These are phyloP conservation scores for Rossbeevera mucosa DNA, from an alignment of 768 basidiomycete genomes.

Conservation along the genomic window DNA sequence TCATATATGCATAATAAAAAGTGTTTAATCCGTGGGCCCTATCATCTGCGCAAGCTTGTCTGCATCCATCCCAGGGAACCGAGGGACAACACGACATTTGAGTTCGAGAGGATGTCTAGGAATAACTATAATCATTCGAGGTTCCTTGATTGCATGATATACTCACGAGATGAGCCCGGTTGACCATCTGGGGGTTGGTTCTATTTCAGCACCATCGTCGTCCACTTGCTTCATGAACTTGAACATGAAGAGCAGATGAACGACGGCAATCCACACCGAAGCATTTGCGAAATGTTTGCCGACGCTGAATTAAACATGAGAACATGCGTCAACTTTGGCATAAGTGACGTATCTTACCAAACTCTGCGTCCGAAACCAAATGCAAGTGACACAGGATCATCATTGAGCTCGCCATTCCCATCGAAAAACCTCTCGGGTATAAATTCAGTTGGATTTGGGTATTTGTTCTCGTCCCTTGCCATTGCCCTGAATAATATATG, in stretches of 20 bases:
- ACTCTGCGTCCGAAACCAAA: constrained; percentile 31
- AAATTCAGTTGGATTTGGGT: constrained; percentile 26
- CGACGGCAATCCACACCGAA: constrained; percentile 30
- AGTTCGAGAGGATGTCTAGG: constrained; percentile 27
- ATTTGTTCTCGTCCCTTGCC: constrained; percentile 25
- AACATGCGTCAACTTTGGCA: neutral
- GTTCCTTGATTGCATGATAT: neutral
- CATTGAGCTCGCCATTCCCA: constrained; percentile 22
- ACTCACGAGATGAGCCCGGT: constrained; percentile 29
- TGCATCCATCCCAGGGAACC: constrained; percentile 14
- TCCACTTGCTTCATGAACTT: constrained; percentile 29
- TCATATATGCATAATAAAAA: neutral
- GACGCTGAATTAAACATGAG: constrained; percentile 16
- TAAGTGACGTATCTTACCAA: constrained; percentile 17
- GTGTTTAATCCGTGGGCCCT: constrained; percentile 9
- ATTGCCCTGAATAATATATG: constrained; percentile 23
- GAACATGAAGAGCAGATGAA: constrained; percentile 28
- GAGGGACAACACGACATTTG: constrained; percentile 25
- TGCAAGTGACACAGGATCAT: constrained; percentile 18
- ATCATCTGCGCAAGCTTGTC: constrained; percentile 16
- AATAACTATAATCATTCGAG: neutral
- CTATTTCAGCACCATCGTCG: constrained; percentile 22
- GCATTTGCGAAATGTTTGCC: constrained; percentile 30
- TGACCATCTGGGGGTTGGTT: constrained; percentile 25
- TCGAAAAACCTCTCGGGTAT: constrained; percentile 27